Evolutionary conservation across 108 stramenopile species (phyloP).

Genomic region (Schizochytrium sp.): DNA sequence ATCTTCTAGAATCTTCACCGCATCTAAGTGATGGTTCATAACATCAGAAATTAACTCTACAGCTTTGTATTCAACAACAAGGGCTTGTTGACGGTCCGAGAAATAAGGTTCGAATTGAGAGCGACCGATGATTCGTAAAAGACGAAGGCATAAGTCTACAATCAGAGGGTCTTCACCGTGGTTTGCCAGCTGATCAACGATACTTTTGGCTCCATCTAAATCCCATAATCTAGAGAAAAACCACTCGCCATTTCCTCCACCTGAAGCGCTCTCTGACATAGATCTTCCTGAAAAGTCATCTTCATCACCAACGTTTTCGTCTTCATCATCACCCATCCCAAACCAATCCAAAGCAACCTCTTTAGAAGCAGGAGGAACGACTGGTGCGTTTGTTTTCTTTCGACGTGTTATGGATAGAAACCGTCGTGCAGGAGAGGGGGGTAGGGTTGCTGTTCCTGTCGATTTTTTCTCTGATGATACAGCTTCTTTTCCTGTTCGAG

Average conservation of each 20-base stretch:
- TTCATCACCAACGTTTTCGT: too few species aligned
- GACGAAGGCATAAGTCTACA: background rate
- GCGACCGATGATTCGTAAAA: conserved; percentile 39
- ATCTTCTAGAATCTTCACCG: background rate
- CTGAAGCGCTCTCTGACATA: background rate
- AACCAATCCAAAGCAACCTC: too few species aligned
- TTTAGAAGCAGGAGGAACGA: too few species aligned
- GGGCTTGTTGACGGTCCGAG: conserved; percentile 7
- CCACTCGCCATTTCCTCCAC: conserved; percentile 29
- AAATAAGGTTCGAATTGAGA: conserved; percentile 50
- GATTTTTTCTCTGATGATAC: too few species aligned
- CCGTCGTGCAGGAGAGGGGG: background rate
- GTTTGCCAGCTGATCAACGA: background rate
- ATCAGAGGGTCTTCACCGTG: background rate
- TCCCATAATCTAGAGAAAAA: conserved; percentile 40
- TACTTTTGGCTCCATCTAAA: background rate
- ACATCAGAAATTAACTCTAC: background rate
- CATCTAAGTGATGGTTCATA: conserved; percentile 1
- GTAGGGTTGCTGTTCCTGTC: too few species aligned
- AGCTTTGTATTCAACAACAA: background rate
- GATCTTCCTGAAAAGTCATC: too few species aligned
- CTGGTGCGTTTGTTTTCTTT: background rate
- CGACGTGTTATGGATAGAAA: background rate
- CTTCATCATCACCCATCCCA: too few species aligned
- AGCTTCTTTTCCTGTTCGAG: background rate